Evolutionary conservation across 768 basidiomycete species (phyloP).

Genomic region (Sporobolomyces phaffii): DNA sequence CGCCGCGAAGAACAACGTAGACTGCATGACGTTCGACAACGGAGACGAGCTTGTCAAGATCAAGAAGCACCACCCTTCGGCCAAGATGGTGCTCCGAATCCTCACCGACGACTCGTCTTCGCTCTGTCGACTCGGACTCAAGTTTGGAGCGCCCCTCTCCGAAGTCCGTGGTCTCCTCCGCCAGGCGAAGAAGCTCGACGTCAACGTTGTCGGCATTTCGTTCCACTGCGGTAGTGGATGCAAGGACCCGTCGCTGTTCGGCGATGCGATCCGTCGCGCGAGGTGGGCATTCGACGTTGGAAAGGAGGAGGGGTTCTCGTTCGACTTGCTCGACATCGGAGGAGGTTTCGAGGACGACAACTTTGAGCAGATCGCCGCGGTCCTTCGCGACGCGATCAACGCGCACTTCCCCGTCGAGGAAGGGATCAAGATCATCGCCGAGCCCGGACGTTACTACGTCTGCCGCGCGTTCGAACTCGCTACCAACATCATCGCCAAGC

Average conservation of each 20-base stretch:
- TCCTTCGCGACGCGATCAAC: constrained; percentile 66
- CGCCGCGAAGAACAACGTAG: constrained; percentile 70
- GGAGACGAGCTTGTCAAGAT: constrained; percentile 92
- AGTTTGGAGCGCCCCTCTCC: constrained; percentile 86
- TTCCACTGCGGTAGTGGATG: constrained; percentile 98
- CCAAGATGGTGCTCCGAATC: constrained; percentile 86
- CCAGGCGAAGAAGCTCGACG: constrained; percentile 67
- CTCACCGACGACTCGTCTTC: constrained; percentile 96
- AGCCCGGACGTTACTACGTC: constrained; percentile 92
- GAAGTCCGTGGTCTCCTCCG: constrained; percentile 71
- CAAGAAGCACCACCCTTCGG: constrained; percentile 67
- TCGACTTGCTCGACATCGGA: constrained; percentile 82
- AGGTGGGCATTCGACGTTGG: constrained; percentile 83
- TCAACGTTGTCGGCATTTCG: constrained; percentile 87
- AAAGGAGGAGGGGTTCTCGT: constrained; percentile 67
- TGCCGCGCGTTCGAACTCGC: constrained; percentile 59
- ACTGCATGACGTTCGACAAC: constrained; percentile 98
- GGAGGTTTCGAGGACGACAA: constrained; percentile 89
- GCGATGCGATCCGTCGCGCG: constrained; percentile 79
- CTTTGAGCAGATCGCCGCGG: constrained; percentile 70
- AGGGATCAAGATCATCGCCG: constrained; percentile 77
- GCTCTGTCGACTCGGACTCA: constrained; percentile 84
- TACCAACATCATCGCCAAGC: constrained; percentile 83
- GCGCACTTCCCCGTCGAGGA: constrained; percentile 64
- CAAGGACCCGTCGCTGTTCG: constrained; percentile 83